Evolutionary conservation across 768 basidiomycete species (phyloP).

Genomic region (Rhodosporidiobolus sp.): DNA sequence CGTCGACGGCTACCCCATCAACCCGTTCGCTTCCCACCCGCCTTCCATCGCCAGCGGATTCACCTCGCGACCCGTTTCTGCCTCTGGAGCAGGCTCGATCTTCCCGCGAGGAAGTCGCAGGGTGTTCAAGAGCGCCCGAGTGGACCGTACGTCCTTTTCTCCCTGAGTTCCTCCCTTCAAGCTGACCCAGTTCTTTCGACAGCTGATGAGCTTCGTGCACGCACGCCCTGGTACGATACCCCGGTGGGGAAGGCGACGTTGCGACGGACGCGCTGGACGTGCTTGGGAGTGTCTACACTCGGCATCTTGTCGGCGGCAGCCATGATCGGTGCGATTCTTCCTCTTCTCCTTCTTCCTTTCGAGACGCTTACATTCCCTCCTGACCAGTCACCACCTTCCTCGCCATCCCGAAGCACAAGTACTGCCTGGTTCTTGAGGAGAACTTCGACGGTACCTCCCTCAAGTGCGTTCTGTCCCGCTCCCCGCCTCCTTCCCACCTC

Average conservation of each 20-base stretch:
- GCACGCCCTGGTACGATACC: neutral
- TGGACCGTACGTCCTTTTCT: no score
- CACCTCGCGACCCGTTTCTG: no score
- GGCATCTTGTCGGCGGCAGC: neutral
- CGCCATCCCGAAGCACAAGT: slow-evolving; percentile 6
- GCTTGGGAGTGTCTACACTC: neutral
- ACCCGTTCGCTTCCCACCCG: no score
- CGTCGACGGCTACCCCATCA: no score
- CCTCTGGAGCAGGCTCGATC: no score
- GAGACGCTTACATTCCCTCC: no score
- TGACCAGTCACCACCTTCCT: neutral
- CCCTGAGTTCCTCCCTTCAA: no score
- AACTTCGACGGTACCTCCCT: slow-evolving; percentile 56
- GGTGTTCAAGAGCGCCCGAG: no score
- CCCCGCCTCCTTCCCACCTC: no score
- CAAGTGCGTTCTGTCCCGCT: slow-evolving; percentile 39
- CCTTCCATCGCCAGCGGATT: no score
- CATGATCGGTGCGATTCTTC: neutral
- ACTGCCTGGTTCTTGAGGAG: slow-evolving; percentile 70
- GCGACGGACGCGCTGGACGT: neutral
- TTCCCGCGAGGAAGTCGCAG: no score
- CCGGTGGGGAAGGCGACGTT: neutral
- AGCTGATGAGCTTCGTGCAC: neutral
- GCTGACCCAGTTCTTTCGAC: no score
- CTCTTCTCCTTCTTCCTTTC: neutral